These are phyloP conservation scores for Croton laevigatus DNA, from an alignment of 441 rosid genomes.

Conservation along the genomic window DNA sequence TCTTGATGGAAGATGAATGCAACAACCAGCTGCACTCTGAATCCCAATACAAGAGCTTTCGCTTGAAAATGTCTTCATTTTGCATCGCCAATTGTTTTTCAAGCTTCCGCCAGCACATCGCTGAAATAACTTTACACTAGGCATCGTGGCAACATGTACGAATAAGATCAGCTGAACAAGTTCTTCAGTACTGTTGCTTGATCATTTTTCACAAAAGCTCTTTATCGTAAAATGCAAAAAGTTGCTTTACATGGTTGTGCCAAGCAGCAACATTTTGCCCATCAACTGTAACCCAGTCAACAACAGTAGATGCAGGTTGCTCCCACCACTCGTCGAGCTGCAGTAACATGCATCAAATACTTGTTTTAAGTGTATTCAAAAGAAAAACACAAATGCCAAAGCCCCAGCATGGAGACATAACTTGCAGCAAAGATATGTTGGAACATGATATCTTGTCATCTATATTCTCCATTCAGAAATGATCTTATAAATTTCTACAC, in stretches of 20 bases:
- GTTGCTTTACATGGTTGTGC: constrained; percentile 91
- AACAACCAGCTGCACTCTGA: not conserved
- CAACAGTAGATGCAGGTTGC: constrained; percentile 88
- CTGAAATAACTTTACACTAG: constrained; percentile 1
- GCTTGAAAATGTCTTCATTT: constrained; percentile 2
- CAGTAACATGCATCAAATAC: constrained; percentile 25
- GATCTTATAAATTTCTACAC: too few species aligned
- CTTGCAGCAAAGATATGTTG: too few species aligned
- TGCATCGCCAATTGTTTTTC: not conserved
- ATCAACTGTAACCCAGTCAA: constrained; percentile 85
- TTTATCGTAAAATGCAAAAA: constrained; percentile 78
- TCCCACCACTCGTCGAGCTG: constrained; percentile 98
- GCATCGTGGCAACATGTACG: constrained; percentile 16
- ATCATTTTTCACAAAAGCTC: constrained; percentile 41
- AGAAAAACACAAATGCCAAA: too few species aligned
- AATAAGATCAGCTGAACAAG: constrained; percentile 1
- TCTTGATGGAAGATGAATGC: not conserved
- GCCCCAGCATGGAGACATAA: too few species aligned
- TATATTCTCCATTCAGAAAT: too few species aligned
- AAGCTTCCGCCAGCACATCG: constrained; percentile 3
- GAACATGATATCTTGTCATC: too few species aligned
- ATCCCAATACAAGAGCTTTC: constrained; percentile 1
- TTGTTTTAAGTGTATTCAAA: not conserved
- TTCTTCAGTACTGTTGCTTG: not conserved
- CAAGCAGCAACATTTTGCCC: constrained; percentile 82